Evolutionary conservation across 352 stramenopile genomes (phyloP), one percentile per base, ranked within the genome.

Genomic region (Elongisporangium anandrum): DNA sequence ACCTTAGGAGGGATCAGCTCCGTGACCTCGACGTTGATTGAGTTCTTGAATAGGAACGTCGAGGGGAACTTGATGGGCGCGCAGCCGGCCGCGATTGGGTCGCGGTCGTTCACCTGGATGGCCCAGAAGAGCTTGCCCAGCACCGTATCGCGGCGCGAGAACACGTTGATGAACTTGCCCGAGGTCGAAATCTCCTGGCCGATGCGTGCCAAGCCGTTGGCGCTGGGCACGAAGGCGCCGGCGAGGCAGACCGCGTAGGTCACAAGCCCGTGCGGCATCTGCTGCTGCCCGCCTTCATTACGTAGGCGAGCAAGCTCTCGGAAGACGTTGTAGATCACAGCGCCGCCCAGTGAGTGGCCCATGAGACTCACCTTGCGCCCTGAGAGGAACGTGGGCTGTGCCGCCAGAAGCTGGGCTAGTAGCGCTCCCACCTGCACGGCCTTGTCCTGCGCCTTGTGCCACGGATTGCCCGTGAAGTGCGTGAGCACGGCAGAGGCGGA

Each of bases 371-470:
- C 66, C 38, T 80, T 73, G 20, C 85, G 85, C 6, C 55, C 67
- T 16, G 74, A 72, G 10, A 74, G 64, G 38, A 91, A 71, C 7
- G 72, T 72, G 5, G 83, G 85, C 20, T 70, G 59, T 5, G 75
- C 64, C 13, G 75, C 73, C 39, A 93, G 68, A 34, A 95, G 70
- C 1, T 85, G 83, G 0, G 85, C 83, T 4, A 95, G 75, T 50
- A 92, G 52, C 19, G 82, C 71, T 13, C 85, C 85, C 17, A 95
- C 82, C 55, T 92, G 80, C 49, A 87, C 68, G 24, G 85, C 85
- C 61, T 95, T 91, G 38, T 79, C 78, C 60, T 95, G 81, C 17
- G 85, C 85, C 48, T 78, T 90, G 63, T 93, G 85, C 85, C 85
- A 95, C 57, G 85, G 85, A 34, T 95, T 95, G 17, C 72, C 81